Percentiles rank a stretch among this genome's conserved stretches.
Conservation (phyloP, 73 alveolate genomes). For the Symbiodinium natans region DNA sequence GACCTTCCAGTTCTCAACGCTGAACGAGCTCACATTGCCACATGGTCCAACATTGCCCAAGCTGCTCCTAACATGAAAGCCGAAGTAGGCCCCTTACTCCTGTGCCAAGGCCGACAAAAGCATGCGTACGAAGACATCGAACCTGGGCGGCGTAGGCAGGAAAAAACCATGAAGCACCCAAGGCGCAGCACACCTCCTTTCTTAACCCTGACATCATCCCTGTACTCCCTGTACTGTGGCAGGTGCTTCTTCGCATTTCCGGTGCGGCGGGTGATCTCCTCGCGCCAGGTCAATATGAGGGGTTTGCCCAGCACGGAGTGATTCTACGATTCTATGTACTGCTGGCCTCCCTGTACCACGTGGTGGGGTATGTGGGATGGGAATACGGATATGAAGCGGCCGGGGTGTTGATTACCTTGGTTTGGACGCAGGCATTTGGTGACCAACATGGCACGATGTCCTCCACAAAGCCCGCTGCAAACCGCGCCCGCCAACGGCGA, state of each 20-base stretch:
- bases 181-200: too few species aligned
- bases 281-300: too few species aligned
- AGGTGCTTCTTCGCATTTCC: constrained; percentile 76
- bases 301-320: too few species aligned
- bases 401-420: too few species aligned
- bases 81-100: neutral
- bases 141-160: neutral
- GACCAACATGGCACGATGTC: neutral
- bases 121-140: constrained; percentile 79
- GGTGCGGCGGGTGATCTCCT: constrained; percentile 68
- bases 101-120: constrained; percentile 78
- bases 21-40: neutral
- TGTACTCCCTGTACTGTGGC: neutral
- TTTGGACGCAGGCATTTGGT: neutral
- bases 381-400: too few species aligned
- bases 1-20: neutral
- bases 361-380: neutral
- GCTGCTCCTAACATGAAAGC: too few species aligned
- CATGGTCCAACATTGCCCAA: neutral
- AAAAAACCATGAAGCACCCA: neutral
- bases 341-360: neutral
- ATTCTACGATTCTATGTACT: too few species aligned
- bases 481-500: constrained; percentile 88
- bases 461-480: constrained; percentile 77
- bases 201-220: too few species aligned